Evolutionary conservation across 2,329 filamentous ascomycete species (phyloP), one percentile per base, ranked within the genome.

Genomic region (Sclerotinia borealis): DNA sequence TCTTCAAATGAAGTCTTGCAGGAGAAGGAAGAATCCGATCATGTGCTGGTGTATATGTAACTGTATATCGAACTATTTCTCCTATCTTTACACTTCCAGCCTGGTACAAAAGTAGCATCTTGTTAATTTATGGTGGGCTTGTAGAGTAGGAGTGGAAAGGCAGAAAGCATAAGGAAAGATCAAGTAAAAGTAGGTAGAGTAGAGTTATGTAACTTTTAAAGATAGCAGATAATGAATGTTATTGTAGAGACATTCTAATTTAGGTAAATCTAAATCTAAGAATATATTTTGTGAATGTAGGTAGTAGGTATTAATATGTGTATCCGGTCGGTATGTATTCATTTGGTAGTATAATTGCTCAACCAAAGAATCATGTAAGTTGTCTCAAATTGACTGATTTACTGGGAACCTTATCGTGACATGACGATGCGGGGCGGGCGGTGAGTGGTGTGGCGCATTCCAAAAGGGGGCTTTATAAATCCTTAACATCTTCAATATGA

Each of bases 21-120:
- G 93, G 93, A 5, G 91, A 89, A 4, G 95, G 95, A 3, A 96
- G 83, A 73, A 97, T 96, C 69, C 91, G 91, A 77, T 98, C 95
- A 72, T 87, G 83, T 45, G 89, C 88, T 4, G 95, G 95, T 1
- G 89, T 95, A 77, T 99, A 99, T 56, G 92, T 97, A 69, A 98
- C 80, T 10, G 91, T 96, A 73, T 88, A 96, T 79, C 95, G 89
- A 67, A 97, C 87, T 45, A 97, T 89, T 79, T 98, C 93, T 75
- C 95, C 95, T 68, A 98, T 90, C 77, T 93, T 96, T 75, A 98
- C 89, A 78, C 85, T 91, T 73, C 95, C 95, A 68, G 89, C 83
- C 78, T 98, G 95, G 77, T 97, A 91, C 66, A 96, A 80, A 74
- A 98, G 86, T 68, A 98, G 82, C 95, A 98, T 98, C 37, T 73